Conservation (phyloP, 2,329 filamentous ascomycete genomes). For the Exophiala viscosa region DNA sequence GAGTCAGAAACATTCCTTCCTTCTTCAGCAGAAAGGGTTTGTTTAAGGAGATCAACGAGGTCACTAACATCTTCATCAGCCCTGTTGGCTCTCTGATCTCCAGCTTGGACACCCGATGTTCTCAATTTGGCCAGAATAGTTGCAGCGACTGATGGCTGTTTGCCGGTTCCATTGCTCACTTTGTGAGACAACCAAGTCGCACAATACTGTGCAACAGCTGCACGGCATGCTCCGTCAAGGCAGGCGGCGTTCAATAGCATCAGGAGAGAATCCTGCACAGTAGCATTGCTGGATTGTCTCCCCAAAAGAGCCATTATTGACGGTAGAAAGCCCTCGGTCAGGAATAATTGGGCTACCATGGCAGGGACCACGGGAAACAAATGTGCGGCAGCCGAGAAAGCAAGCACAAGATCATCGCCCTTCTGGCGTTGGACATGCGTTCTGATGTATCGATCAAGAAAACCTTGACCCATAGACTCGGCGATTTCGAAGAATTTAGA, state of each 20-base stretch:
- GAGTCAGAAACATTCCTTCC: conserved; percentile 64
- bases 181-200: conserved; percentile 82
- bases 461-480: conserved; percentile 64
- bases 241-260: conserved; percentile 91
- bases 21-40: conserved; percentile 37
- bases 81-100: conserved; percentile 33
- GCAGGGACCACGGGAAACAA: conserved; percentile 82
- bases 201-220: conserved; percentile 80
- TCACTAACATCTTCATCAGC: conserved; percentile 48
- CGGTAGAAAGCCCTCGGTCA: conserved; percentile 80
- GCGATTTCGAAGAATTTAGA: conserved; percentile 80
- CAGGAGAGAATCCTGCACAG: conserved; percentile 80
- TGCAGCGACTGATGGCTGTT: conserved; percentile 55
- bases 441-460: conserved; percentile 72
- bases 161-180: conserved; percentile 66
- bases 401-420: conserved; percentile 83
- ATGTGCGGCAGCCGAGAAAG: conserved; percentile 85
- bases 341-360: conserved; percentile 72
- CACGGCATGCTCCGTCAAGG: conserved; percentile 76
- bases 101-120: conserved; percentile 33
- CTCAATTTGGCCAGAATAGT: conserved; percentile 68
- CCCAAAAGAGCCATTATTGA: conserved; percentile 73
- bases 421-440: conserved; percentile 67
- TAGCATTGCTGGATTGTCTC: conserved; percentile 75
- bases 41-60: conserved; percentile 54